phyloP scores from a whole-genome alignment of 257 asterid species.

The Plantago elongata region DNA sequence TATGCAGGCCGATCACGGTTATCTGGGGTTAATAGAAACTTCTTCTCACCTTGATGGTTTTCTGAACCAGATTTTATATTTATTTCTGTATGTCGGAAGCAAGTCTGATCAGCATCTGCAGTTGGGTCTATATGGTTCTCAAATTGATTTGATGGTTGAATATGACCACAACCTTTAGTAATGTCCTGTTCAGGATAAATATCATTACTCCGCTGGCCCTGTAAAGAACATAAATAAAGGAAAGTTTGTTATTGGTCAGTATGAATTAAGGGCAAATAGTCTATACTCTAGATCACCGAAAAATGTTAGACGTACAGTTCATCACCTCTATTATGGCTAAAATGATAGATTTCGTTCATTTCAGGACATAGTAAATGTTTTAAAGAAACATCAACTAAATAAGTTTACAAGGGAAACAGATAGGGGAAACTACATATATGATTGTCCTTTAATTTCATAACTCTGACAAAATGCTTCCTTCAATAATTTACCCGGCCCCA shows the following conservation, averaged over 20 bases:
- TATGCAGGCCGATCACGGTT: slow-evolving; percentile 39
- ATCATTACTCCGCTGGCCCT: slow-evolving; percentile 31
- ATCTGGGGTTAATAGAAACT: slow-evolving; percentile 20
- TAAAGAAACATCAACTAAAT: no score
- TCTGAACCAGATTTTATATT: slow-evolving; percentile 19
- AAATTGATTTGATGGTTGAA: slow-evolving; percentile 22
- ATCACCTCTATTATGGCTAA: not conserved
- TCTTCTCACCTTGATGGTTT: slow-evolving; percentile 33
- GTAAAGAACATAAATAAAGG: not conserved
- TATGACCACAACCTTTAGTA: slow-evolving; percentile 21
- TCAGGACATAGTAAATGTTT: not conserved
- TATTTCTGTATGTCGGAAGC: slow-evolving; percentile 15
- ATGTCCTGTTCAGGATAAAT: slow-evolving; percentile 23
- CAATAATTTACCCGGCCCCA: no score
- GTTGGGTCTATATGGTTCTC: slow-evolving; percentile 20
- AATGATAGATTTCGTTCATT: not conserved
- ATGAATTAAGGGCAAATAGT: not conserved
- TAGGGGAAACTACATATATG: no score
- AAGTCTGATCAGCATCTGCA: slow-evolving; percentile 21
- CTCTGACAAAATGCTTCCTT: no score
- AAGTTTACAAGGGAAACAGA: no score
- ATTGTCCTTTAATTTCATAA: no score
- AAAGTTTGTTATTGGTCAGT: not conserved
- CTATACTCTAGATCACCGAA: not conserved
- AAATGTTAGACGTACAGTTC: not conserved